phyloP scores from a whole-genome alignment of 768 basidiomycete species.

The Phaeotremella skinneri region DNA sequence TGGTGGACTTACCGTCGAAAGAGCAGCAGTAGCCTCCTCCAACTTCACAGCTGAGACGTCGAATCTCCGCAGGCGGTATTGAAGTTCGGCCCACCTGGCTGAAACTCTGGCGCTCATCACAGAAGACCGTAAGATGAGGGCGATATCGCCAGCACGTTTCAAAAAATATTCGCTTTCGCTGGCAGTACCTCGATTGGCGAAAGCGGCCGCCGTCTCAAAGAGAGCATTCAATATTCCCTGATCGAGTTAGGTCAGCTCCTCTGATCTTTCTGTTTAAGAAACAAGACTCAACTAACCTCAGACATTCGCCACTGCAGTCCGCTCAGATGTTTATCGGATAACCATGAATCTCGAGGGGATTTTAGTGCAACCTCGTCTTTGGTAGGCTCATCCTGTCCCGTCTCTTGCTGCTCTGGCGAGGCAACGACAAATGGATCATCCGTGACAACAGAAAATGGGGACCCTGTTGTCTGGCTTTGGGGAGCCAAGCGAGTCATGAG shows the following conservation, averaged over 20 bases:
- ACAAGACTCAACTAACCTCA: constrained; percentile 53
- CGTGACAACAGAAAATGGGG: constrained; percentile 64
- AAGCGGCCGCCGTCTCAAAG: constrained; percentile 64
- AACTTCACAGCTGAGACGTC: constrained; percentile 52
- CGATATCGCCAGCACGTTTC: constrained; percentile 71
- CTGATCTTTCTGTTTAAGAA: neutral
- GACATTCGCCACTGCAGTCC: constrained; percentile 73
- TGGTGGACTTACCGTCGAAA: constrained; percentile 15
- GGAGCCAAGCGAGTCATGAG: constrained; percentile 60
- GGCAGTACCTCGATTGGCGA: constrained; percentile 72
- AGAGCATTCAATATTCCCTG: constrained; percentile 64
- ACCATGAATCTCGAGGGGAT: constrained; percentile 40
- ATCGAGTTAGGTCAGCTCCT: neutral
- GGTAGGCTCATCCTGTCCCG: constrained; percentile 40
- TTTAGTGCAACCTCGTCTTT: constrained; percentile 20
- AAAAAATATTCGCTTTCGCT: constrained; percentile 83
- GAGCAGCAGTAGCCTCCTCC: constrained; percentile 22
- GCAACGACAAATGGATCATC: constrained; percentile 55
- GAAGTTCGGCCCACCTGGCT: constrained; percentile 67
- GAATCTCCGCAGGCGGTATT: constrained; percentile 58
- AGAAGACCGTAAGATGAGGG: constrained; percentile 65
- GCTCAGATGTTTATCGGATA: constrained; percentile 55
- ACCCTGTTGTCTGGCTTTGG: constrained; percentile 48
- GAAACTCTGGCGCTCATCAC: constrained; percentile 66
- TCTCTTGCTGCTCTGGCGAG: constrained; percentile 25